Base-by-base conservation (phyloP, 2,329 filamentous ascomycete genomes). In the Penicillium sp. region DNA sequence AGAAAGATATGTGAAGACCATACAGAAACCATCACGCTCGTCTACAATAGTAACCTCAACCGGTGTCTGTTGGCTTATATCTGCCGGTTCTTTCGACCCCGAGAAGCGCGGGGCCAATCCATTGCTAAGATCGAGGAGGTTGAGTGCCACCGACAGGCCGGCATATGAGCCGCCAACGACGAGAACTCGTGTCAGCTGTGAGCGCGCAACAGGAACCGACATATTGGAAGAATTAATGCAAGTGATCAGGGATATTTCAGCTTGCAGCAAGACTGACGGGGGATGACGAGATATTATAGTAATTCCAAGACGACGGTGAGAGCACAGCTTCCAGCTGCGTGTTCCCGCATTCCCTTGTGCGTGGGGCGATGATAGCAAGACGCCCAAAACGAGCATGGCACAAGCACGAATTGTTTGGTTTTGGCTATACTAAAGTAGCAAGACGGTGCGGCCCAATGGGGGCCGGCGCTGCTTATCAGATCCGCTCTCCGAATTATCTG, bases 21-120 rank as follows among this genome's bases (percentile, higher is more conserved):
- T 77, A 91, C 88, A 91, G 69, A 85, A 91, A n/a, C 89, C 89
- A 76, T 92, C 89, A n/a, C 87, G 78, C 70, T 91, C 87, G 64
- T 92, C 88, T 23, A 90, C 84, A 21, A 92, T 80, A 21, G 87
- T 91, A 51, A 92, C 85, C 38, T 90, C 81, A 14, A 90, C 71
- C 1, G 83, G 78, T 46, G 87, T 76, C 23, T 75, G 77, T 46
- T 77, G 74, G 20, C 59, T 56, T 55, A 59, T 59, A 38, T 49
- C 47, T 1, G 16, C 30, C 23, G 42, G 14, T 7, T 18, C 5
- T 4, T 52, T 55, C 12, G 47, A 23, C 3, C 28, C 52, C 5
- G 58, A 54, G 18, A 56, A 52, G 6, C 49, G 50, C 8, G 52
- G 47, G 5, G 58, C 72, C 66, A 59, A 77, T 73, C 85, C 85